Evolutionary conservation across 2,329 filamentous ascomycete genomes (phyloP).

Genomic region (Neonectria neomacrospora): DNA sequence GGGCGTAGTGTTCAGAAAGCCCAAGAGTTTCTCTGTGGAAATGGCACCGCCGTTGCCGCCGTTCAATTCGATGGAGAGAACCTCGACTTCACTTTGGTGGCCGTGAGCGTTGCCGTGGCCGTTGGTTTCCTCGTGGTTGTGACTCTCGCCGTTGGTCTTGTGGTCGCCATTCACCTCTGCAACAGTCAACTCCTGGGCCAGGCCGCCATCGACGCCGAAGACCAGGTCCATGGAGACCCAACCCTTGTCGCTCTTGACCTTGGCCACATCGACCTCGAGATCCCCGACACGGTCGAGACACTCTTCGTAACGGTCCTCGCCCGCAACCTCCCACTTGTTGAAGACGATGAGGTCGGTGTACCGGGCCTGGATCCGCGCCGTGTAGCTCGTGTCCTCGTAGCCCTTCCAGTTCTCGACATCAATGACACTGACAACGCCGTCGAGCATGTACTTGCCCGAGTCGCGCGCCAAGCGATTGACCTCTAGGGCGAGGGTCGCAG

Average conservation of each 20-base stretch:
- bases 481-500: slow-evolving; percentile 90
- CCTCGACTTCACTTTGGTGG: slow-evolving; percentile 91
- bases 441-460: slow-evolving; percentile 76
- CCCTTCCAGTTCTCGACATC: slow-evolving; percentile 96
- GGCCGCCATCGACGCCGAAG: slow-evolving; percentile 86
- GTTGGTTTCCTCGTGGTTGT: slow-evolving; percentile 51
- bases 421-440: slow-evolving; percentile 89
- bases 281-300: slow-evolving; percentile 83
- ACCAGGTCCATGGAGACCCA: slow-evolving; percentile 81
- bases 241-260: slow-evolving; percentile 86
- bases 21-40: slow-evolving; percentile 71
- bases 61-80: slow-evolving; percentile 81
- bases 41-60: slow-evolving; percentile 54
- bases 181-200: slow-evolving; percentile 68
- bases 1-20: slow-evolving; percentile 76
- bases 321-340: slow-evolving; percentile 89
- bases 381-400: slow-evolving; percentile 91
- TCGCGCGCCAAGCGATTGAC: slow-evolving; percentile 82
- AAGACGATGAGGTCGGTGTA: slow-evolving; percentile 93
- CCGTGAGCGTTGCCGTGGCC: slow-evolving; percentile 57
- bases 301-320: slow-evolving; percentile 79
- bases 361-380: slow-evolving; percentile 85
- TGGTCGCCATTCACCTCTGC: slow-evolving; percentile 46
- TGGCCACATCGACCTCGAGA: slow-evolving; percentile 81
- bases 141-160: slow-evolving; percentile 40